phyloP scores from a whole-genome alignment of 2,329 filamentous ascomycete species.

The Macrophomina pseudophaseolina region DNA sequence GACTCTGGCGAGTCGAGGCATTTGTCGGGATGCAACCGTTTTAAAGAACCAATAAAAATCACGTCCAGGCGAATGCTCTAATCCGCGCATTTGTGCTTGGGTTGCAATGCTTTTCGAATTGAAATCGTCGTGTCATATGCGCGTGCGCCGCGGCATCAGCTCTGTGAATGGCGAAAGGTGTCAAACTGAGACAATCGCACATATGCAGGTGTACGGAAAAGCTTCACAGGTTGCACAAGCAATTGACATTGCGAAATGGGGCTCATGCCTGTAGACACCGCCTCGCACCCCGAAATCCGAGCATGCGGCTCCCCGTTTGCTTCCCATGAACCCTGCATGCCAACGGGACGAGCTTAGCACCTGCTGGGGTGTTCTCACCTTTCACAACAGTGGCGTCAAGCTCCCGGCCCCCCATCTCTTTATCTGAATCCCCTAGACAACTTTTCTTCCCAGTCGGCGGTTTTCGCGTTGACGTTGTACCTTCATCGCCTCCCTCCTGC shows the following conservation, averaged over 20 bases:
- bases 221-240: conserved; percentile 4
- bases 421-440: conserved; percentile 27
- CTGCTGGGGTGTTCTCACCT: conserved; percentile 3
- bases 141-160: neutral
- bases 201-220: conserved; percentile 23
- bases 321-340: conserved; percentile 17
- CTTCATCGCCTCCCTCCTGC: conserved; percentile 64
- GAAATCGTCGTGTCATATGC: neutral
- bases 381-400: neutral
- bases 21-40: too few species aligned
- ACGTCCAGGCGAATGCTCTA: too few species aligned
- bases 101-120: too few species aligned
- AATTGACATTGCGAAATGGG: conserved; percentile 21
- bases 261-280: conserved; percentile 20
- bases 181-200: conserved; percentile 15
- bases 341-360: conserved; percentile 9
- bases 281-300: conserved; percentile 10
- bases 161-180: conserved; percentile 2
- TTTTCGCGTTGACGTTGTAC: conserved; percentile 65
- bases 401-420: conserved; percentile 6
- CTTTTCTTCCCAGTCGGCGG: conserved; percentile 52
- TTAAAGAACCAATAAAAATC: too few species aligned
- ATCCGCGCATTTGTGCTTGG: too few species aligned
- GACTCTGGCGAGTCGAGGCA: too few species aligned
- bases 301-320: conserved; percentile 21